Evolutionary conservation across 2,329 filamentous ascomycete species (phyloP).

Genomic region (Pestalotiopsis sp.): DNA sequence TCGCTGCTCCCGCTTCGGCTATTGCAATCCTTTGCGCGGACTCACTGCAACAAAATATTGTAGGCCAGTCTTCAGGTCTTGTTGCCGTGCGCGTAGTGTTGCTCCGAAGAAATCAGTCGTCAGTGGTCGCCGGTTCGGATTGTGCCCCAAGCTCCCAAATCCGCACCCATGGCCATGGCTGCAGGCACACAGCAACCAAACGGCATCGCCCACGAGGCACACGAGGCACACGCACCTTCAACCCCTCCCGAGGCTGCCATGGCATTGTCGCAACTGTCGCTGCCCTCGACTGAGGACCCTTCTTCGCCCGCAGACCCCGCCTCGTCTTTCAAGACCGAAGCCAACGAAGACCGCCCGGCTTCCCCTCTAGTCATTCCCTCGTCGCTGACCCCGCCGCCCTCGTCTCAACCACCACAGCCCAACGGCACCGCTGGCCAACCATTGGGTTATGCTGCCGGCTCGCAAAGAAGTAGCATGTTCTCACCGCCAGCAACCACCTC

Average conservation of each 20-base stretch:
- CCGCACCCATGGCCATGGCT: constrained; percentile 5
- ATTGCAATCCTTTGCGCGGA: not conserved
- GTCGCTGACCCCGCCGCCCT: constrained; percentile 60
- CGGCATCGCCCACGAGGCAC: constrained; percentile 20
- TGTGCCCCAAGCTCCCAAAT: not conserved
- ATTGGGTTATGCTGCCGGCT: constrained; percentile 34
- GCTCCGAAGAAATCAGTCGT: not conserved
- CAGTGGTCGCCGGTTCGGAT: not conserved
- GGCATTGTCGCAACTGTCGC: constrained; percentile 52
- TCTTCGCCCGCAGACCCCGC: constrained; percentile 53
- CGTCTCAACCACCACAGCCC: constrained; percentile 48
- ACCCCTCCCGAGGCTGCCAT: constrained; percentile 33
- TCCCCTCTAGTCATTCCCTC: constrained; percentile 55
- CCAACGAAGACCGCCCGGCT: constrained; percentile 47
- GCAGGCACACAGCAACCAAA: constrained; percentile 8
- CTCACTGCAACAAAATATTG: no score
- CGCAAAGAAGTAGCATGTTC: constrained; percentile 51
- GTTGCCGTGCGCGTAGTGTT: not conserved
- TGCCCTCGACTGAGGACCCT: constrained; percentile 61
- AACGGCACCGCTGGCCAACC: constrained; percentile 26
- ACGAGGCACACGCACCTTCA: constrained; percentile 23
- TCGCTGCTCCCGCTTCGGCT: not conserved
- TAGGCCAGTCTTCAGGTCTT: not conserved
- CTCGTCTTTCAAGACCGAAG: constrained; percentile 52
- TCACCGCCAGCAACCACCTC: constrained; percentile 56